Conservation (phyloP, 2,329 filamentous ascomycete species). For the Colletotrichum sansevieriae region DNA sequence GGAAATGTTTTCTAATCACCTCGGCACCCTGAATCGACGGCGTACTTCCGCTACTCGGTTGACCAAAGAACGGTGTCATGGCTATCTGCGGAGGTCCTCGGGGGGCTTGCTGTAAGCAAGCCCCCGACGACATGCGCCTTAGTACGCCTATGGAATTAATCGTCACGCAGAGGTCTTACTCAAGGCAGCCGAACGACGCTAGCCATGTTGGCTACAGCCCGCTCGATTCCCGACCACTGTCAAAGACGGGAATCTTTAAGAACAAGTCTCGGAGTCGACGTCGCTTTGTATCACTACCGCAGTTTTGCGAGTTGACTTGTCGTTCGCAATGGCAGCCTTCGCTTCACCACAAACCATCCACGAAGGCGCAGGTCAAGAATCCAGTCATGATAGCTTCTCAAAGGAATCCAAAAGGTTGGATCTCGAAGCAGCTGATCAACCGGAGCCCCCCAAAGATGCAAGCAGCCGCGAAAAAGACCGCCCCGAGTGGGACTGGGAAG, state of each 20-base stretch:
- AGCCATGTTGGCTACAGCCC: neutral
- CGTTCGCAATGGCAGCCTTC: neutral
- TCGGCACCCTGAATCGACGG: neutral
- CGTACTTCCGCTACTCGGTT: neutral
- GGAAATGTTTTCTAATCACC: neutral
- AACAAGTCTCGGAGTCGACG: too few relatives aligned
- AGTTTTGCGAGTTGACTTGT: too few relatives aligned
- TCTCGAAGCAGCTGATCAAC: too few relatives aligned
- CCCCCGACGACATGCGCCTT: too few relatives aligned
- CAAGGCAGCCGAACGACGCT: neutral
- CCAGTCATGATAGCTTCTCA: neutral
- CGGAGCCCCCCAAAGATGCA: neutral
- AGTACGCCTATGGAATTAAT: neutral
- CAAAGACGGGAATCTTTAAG: too few relatives aligned
- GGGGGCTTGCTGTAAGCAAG: too few relatives aligned
- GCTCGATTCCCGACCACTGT: too few relatives aligned
- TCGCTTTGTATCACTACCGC: too few relatives aligned
- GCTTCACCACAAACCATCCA: neutral
- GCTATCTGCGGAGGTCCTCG: neutral
- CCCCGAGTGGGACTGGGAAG: constrained; percentile 49
- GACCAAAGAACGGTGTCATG: neutral
- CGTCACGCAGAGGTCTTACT: neutral
- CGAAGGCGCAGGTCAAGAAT: neutral
- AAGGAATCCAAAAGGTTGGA: neutral
- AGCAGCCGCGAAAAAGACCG: neutral